Conservation (phyloP, 768 basidiomycete genomes). For the Fibroporia radiculosa region DNA sequence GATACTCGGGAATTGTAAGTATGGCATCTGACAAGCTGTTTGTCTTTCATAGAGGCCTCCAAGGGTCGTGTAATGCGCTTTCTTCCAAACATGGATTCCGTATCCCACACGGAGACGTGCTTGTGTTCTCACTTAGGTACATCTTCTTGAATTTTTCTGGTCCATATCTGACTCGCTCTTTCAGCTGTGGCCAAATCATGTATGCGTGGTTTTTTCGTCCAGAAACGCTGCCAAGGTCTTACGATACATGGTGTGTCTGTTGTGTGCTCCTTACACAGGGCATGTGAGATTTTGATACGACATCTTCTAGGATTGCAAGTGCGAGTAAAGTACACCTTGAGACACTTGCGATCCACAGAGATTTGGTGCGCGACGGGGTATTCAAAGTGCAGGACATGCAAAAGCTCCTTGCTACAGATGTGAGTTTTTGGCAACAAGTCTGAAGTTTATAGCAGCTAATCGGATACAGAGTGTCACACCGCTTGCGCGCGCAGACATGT, state of each 20-base stretch:
- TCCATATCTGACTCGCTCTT: neutral
- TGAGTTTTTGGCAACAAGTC: slow-evolving; percentile 21
- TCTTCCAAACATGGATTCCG: slow-evolving; percentile 57
- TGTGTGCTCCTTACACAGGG: neutral
- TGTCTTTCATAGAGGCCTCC: slow-evolving; percentile 56
- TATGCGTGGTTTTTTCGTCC: slow-evolving; percentile 73
- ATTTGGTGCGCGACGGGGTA: slow-evolving; percentile 48
- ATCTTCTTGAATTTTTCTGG: slow-evolving; percentile 13
- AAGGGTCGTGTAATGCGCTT: slow-evolving; percentile 81
- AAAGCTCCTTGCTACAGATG: slow-evolving; percentile 36
- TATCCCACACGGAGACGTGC: slow-evolving; percentile 76
- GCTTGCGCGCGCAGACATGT: slow-evolving; percentile 41
- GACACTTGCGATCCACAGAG: slow-evolving; percentile 52
- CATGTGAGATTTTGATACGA: neutral
- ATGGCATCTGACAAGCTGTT: too few species aligned
- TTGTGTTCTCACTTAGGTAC: slow-evolving; percentile 74
- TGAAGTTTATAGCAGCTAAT: neutral
- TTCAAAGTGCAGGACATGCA: slow-evolving; percentile 56
- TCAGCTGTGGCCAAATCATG: slow-evolving; percentile 79
- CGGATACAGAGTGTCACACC: slow-evolving; percentile 53
- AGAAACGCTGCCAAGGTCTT: slow-evolving; percentile 77
- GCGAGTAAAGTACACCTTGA: slow-evolving; percentile 58
- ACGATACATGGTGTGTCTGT: slow-evolving; percentile 55
- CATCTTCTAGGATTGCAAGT: slow-evolving; percentile 52
- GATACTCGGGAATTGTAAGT: too few species aligned